These are phyloP conservation scores for Puccinia polysora DNA, from an alignment of 1,284 basidiomycete species.

Conservation along the genomic window DNA sequence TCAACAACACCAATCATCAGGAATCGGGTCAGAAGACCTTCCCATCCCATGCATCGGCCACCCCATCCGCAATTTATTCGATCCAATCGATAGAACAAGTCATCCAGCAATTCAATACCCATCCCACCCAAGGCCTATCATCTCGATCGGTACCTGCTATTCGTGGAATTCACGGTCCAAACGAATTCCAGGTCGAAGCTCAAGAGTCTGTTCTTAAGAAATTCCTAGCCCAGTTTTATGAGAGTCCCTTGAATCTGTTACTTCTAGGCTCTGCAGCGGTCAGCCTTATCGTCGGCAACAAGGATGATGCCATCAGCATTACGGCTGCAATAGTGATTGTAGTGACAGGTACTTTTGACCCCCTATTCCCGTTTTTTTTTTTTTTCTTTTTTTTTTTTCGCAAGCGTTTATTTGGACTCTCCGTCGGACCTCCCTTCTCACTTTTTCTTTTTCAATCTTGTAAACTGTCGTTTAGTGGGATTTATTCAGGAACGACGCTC, in stretches of 20 bases:
- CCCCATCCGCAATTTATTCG: slow-evolving; percentile 36
- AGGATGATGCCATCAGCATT: slow-evolving; percentile 90
- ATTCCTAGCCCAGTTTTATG: slow-evolving; percentile 87
- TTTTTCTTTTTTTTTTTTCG: not conserved
- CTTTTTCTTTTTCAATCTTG: slow-evolving; percentile 1
- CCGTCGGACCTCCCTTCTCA: not conserved
- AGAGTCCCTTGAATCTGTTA: slow-evolving; percentile 83
- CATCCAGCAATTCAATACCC: slow-evolving; percentile 60
- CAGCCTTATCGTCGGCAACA: slow-evolving; percentile 83
- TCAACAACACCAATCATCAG: not conserved
- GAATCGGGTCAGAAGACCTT: not conserved
- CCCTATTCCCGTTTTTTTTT: slow-evolving; percentile 47
- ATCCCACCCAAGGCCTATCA: slow-evolving; percentile 62
- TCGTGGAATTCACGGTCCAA: slow-evolving; percentile 71
- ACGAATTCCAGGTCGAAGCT: slow-evolving; percentile 84
- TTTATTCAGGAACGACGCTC: slow-evolving; percentile 93
- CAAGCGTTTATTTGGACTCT: not conserved
- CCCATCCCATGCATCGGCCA: slow-evolving; percentile 5
- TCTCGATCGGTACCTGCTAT: slow-evolving; percentile 65
- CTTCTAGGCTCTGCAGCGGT: slow-evolving; percentile 80
- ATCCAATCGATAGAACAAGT: slow-evolving; percentile 36
- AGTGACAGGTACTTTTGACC: slow-evolving; percentile 65
- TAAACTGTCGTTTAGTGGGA: slow-evolving; percentile 65
- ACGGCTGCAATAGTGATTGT: slow-evolving; percentile 90
- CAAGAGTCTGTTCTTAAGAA: slow-evolving; percentile 76